These are phyloP conservation scores for Boletus huronensis DNA, from an alignment of 768 basidiomycete species.

Conservation along the genomic window DNA sequence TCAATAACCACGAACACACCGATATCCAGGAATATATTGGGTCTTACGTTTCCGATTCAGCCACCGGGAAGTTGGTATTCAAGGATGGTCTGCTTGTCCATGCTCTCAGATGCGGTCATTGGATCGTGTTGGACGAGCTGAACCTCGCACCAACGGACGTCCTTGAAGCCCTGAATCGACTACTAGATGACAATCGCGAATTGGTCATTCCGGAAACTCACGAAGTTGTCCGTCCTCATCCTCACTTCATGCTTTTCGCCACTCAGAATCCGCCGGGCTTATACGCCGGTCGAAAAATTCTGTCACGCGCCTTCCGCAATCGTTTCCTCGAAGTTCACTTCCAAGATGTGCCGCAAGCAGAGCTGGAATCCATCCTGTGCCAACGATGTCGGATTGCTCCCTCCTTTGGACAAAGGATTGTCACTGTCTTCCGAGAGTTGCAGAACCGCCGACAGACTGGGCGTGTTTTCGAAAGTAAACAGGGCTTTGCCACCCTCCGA, in stretches of 20 bases:
- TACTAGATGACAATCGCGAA: slow-evolving; percentile 97
- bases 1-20: slow-evolving; percentile 99
- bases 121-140: slow-evolving; percentile 97
- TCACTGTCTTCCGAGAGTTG: slow-evolving; percentile 87
- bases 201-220: slow-evolving; percentile 94
- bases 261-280: slow-evolving; percentile 97
- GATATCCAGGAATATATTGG: slow-evolving; percentile 99
- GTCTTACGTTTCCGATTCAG: slow-evolving; percentile 89
- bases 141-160: slow-evolving; percentile 98
- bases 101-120: slow-evolving; percentile 87
- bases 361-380: slow-evolving; percentile 91
- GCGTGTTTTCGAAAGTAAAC: slow-evolving; percentile 96
- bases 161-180: slow-evolving; percentile 91
- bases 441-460: slow-evolving; percentile 88
- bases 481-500: slow-evolving; percentile 93
- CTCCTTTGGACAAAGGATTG: slow-evolving; percentile 88
- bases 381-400: slow-evolving; percentile 91
- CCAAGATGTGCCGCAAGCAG: slow-evolving; percentile 90
- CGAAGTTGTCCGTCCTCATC: slow-evolving; percentile 89
- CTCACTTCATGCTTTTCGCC: slow-evolving; percentile 96
- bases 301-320: slow-evolving; percentile 95
- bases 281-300: slow-evolving; percentile 90
- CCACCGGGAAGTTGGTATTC: slow-evolving; percentile 91
- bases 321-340: slow-evolving; percentile 98
- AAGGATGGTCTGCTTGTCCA: slow-evolving; percentile 92